Conservation (phyloP, 2,329 filamentous ascomycete species). For the Sporothrix humicola region DNA sequence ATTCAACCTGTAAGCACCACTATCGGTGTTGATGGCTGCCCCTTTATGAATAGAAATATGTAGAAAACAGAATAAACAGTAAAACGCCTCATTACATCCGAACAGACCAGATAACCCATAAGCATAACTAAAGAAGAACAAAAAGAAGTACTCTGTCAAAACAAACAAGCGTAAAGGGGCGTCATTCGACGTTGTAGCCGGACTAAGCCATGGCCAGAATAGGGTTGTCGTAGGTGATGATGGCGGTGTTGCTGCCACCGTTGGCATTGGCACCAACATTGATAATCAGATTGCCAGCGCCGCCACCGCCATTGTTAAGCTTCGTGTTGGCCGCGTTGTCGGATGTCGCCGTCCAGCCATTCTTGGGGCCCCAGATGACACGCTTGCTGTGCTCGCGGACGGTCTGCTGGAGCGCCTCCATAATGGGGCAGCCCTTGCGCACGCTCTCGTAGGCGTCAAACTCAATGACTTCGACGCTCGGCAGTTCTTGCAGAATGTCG, state of each 20-base stretch:
- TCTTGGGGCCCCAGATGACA: conserved; percentile 70
- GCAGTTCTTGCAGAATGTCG: conserved; percentile 62
- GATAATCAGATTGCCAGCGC: background rate
- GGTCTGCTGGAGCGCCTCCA: conserved; percentile 63
- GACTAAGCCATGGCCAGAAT: conserved; percentile 5
- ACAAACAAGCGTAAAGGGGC: background rate
- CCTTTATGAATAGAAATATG: background rate
- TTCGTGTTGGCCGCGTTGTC: conserved; percentile 29
- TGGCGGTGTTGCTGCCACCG: background rate
- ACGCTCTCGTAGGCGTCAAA: conserved; percentile 74
- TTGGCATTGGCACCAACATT: background rate
- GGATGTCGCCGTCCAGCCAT: conserved; percentile 60
- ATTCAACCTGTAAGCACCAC: background rate
- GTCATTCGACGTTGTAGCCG: background rate
- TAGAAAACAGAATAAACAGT: too few species aligned
- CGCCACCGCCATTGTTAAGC: background rate
- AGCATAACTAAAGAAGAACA: background rate
- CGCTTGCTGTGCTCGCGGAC: conserved; percentile 55
- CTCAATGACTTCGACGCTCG: conserved; percentile 63
- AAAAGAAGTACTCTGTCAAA: background rate
- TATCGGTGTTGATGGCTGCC: background rate
- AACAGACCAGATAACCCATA: background rate
- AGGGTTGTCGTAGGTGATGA: conserved; percentile 5
- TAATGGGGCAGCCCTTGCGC: conserved; percentile 67
- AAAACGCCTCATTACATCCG: conserved; percentile 5